A percentile compares a stretch with the other conserved stretches of the same genome.
Evolutionary conservation across 1,284 basidiomycete species (phyloP).

Genomic region (Ganoderma boninense): DNA sequence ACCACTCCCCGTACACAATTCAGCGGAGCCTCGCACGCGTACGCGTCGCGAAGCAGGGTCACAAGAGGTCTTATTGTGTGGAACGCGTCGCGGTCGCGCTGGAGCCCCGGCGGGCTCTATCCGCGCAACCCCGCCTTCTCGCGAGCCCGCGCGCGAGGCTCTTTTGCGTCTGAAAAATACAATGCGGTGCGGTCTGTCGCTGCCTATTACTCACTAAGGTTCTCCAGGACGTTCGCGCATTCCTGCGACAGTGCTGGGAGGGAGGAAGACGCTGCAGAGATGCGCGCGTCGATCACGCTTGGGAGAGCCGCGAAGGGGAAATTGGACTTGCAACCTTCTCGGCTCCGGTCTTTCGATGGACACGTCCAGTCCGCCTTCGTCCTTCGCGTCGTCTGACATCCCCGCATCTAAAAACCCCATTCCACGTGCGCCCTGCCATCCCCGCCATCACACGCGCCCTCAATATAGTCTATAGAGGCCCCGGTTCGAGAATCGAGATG

Average conservation of each 20-base stretch:
- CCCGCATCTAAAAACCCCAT: neutral
- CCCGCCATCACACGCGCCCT: neutral
- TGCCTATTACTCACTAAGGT: too few species aligned
- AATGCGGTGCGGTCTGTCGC: too few species aligned
- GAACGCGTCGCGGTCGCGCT: neutral
- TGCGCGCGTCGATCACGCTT: neutral
- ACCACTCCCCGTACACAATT: neutral
- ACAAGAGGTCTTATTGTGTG: neutral
- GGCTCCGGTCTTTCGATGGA: neutral
- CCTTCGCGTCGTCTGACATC: conserved; percentile 2
- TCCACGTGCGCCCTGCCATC: conserved; percentile 1
- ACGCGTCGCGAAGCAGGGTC: neutral
- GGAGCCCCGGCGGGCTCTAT: neutral
- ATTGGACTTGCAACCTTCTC: neutral
- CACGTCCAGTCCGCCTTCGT: neutral
- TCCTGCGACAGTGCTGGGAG: too few species aligned
- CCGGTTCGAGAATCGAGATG: neutral
- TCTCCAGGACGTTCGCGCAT: neutral
- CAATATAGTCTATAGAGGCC: too few species aligned
- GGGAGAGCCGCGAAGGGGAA: neutral
- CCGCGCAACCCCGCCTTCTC: too few species aligned
- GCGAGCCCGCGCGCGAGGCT: too few species aligned
- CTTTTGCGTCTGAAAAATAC: too few species aligned
- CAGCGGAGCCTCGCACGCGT: neutral
- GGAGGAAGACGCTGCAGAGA: neutral